These are phyloP conservation scores for Erodium maritimum DNA, from an alignment of 345 rosid species.

Conservation along the genomic window DNA sequence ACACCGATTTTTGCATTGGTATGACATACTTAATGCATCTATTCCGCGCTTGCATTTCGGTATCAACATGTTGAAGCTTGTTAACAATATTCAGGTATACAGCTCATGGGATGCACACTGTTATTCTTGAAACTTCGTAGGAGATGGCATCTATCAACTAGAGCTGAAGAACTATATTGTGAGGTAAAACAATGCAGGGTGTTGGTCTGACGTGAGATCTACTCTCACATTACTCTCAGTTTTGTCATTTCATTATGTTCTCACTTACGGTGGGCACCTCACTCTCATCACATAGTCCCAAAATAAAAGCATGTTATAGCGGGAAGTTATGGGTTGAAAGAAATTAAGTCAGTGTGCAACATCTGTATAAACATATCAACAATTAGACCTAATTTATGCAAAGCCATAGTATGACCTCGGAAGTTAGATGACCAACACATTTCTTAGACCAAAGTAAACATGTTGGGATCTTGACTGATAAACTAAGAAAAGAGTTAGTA, in stretches of 20 bases:
- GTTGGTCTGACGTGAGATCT: not conserved
- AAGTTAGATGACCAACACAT: not conserved
- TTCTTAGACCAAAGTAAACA: not conserved
- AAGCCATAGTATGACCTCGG: too few relatives aligned
- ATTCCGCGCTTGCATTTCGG: conserved; percentile 26
- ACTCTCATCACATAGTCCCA: conserved; percentile 1
- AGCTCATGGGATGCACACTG: conserved; percentile 43
- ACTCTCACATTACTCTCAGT: not conserved
- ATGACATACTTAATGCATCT: conserved; percentile 18
- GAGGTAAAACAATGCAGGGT: conserved; percentile 35
- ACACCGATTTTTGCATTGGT: conserved; percentile 44
- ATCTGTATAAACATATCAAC: not conserved
- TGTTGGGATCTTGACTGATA: not conserved
- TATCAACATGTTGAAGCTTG: conserved; percentile 36
- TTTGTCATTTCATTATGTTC: conserved; percentile 2
- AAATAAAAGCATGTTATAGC: not conserved
- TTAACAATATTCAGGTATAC: conserved; percentile 46
- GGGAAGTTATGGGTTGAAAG: not conserved
- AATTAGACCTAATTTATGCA: too few relatives aligned
- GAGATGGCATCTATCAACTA: conserved; percentile 29
- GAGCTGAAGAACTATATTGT: conserved; percentile 57
- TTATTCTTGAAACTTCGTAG: conserved; percentile 31
- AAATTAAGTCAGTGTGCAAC: not conserved
- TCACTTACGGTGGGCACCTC: not conserved
- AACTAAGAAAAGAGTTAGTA: too few relatives aligned